Conservation (phyloP, 495 filamentous ascomycete genomes). For the Aspergillus biplanus region DNA sequence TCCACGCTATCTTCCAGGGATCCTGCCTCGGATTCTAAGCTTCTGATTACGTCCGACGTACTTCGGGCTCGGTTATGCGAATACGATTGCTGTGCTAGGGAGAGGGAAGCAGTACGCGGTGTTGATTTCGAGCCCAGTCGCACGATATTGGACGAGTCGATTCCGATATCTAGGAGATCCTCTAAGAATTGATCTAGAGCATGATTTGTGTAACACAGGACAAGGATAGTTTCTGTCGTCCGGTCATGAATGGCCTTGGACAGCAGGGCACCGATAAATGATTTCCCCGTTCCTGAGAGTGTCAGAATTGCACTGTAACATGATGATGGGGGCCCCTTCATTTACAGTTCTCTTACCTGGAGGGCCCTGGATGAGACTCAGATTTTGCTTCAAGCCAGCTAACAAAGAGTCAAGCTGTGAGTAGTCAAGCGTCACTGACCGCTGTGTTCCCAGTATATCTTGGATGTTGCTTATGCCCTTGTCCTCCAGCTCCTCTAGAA, state of each 20-base stretch:
- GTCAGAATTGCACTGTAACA: constrained; percentile 8
- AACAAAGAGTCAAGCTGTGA: constrained; percentile 64
- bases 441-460: constrained; percentile 31
- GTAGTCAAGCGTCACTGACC: constrained; percentile 52
- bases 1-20: constrained; percentile 20
- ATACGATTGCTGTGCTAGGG: constrained; percentile 47
- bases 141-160: constrained; percentile 57
- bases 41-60: constrained; percentile 46
- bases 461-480: constrained; percentile 27
- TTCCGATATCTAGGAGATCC: constrained; percentile 66
- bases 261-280: constrained; percentile 72
- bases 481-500: constrained; percentile 29
- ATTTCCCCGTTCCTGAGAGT: constrained; percentile 73
- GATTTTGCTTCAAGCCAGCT: constrained; percentile 52
- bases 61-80: constrained; percentile 28
- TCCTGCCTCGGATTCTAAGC: constrained; percentile 33
- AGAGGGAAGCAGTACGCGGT: constrained; percentile 47
- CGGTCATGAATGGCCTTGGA: constrained; percentile 60
- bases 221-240: constrained; percentile 58
- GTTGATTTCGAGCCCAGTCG: constrained; percentile 70
- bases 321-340: neutral
- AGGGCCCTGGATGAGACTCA: constrained; percentile 75
- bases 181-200: constrained; percentile 77
- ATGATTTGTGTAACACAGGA: constrained; percentile 72
- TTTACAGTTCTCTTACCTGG: constrained; percentile 56